Evolutionary conservation across 1,284 basidiomycete species (phyloP).

Genomic region (Microstroma glucosiphilum): DNA sequence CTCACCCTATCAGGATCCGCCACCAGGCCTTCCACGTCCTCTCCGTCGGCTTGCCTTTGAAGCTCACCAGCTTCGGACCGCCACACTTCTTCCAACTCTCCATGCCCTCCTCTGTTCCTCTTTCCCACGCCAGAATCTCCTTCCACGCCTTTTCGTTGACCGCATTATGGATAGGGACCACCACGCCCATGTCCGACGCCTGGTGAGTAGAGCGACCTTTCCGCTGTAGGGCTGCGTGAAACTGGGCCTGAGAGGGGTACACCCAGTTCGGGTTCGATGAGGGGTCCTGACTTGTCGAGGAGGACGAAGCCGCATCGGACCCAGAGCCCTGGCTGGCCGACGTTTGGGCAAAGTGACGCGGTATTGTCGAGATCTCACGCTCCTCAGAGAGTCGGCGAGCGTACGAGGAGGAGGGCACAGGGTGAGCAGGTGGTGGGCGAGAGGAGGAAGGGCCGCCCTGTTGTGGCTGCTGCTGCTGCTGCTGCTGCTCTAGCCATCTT

Average conservation of each 20-base stretch:
- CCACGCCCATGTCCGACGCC: slow-evolving; percentile 80
- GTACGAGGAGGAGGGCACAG: background rate
- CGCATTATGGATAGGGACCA: slow-evolving; percentile 98
- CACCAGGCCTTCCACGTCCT: slow-evolving; percentile 71
- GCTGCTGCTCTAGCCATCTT: slow-evolving; percentile 7
- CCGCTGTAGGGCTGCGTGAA: slow-evolving; percentile 87
- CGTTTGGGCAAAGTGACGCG: slow-evolving; percentile 2
- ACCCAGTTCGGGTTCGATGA: slow-evolving; percentile 66
- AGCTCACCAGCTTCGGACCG: slow-evolving; percentile 73
- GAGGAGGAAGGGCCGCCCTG: slow-evolving; percentile 2
- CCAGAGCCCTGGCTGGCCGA: slow-evolving; percentile 1
- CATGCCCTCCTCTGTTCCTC: background rate
- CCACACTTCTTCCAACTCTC: slow-evolving; percentile 65
- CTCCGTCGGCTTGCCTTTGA: slow-evolving; percentile 57
- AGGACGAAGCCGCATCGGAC: slow-evolving; percentile 11
- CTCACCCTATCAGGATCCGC: slow-evolving; percentile 79
- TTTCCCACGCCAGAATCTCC: slow-evolving; percentile 85
- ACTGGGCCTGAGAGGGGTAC: slow-evolving; percentile 95
- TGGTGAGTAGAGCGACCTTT: slow-evolving; percentile 63
- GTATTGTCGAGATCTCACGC: slow-evolving; percentile 1
- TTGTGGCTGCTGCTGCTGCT: background rate
- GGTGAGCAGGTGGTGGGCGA: background rate
- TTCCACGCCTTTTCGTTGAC: slow-evolving; percentile 96
- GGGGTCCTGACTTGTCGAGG: slow-evolving; percentile 10
- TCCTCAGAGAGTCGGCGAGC: background rate